Base-by-base conservation (phyloP, 169 alveolate species). In the Plasmodium chabaudi region DNA sequence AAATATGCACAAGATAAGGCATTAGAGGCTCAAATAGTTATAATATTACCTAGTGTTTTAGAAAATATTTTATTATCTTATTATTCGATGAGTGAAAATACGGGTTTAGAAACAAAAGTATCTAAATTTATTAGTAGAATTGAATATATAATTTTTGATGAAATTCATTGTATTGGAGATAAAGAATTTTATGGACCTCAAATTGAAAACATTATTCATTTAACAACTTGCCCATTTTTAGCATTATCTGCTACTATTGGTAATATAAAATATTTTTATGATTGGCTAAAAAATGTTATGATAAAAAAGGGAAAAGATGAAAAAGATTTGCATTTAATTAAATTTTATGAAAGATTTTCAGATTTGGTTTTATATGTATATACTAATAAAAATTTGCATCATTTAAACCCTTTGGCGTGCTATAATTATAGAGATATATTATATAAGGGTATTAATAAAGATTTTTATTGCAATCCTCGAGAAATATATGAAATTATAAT, bases 211-310 rank as follows among this genome's bases (percentile, higher is more conserved):
- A 87, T 93, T 49, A 65, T 95, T 65, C 98, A 96, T 91, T 93
- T 97, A 69, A 92, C 92, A 49, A 97, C 97, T n/a, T 95, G 98
- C 60, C 98, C 98, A 34, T 97, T 96, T 94, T 87, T 97, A 56
- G 98, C 98, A 39, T 92, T 97, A 73, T 96, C 98, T 1, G 99
- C 99, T 25, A 97, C 99, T 12, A 96, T 97, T 44, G 97, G 98
- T 51, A 96, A 97, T 87, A 96, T 97, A 17, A 69, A 72, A 57
- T 91, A 92, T 53, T 95, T 95, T 88, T 95, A 94, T 64, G 73
- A 89, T 4, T 95, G 98, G 98, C 86, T 95, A 23, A 87, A 92
- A 57, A 79, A 88, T 82, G 95, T 93, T 17, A 72, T 82, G 55
- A 70, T 72, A 21, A 87, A 86, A 61, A 72, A 65, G 21, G 73